Conservation (phyloP, 1,284 basidiomycete species). For the Xanthoconium separans region DNA sequence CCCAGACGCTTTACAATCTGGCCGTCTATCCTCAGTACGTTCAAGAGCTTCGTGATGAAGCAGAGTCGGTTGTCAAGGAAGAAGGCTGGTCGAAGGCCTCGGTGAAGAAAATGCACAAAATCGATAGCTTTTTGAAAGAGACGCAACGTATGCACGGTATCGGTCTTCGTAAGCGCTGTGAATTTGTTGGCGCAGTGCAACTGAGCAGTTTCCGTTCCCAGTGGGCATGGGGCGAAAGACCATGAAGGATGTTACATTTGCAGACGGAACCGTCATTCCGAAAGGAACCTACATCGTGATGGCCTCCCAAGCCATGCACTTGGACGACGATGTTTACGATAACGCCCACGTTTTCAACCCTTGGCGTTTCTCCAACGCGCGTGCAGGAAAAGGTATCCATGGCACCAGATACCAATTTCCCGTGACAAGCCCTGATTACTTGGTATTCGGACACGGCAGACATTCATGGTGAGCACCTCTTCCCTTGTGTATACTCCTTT, state of each 20-base stretch:
- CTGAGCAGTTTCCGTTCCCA: neutral
- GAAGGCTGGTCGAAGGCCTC: slow-evolving; percentile 46
- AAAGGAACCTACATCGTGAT: slow-evolving; percentile 33
- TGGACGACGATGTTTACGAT: slow-evolving; percentile 27
- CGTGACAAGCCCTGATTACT: slow-evolving; percentile 7
- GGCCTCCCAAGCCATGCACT: slow-evolving; percentile 26
- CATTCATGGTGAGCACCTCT: slow-evolving; percentile 14
- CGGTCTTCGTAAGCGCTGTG: neutral
- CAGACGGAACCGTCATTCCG: slow-evolving; percentile 42
- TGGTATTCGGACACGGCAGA: slow-evolving; percentile 18
- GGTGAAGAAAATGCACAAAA: slow-evolving; percentile 40
- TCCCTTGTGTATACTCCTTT: neutral
- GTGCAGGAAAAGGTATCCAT: slow-evolving; percentile 9
- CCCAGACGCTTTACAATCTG: slow-evolving; percentile 37
- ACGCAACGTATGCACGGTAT: slow-evolving; percentile 35
- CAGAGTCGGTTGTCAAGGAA: slow-evolving; percentile 35
- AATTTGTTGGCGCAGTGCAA: neutral
- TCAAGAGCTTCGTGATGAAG: slow-evolving; percentile 41
- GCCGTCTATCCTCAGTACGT: slow-evolving; percentile 40
- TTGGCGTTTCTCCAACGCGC: slow-evolving; percentile 33
- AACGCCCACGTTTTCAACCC: slow-evolving; percentile 33
- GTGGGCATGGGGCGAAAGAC: neutral
- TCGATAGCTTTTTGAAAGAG: slow-evolving; percentile 51
- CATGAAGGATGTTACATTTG: slow-evolving; percentile 37
- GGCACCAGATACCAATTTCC: slow-evolving; percentile 17